Evolutionary conservation across 768 basidiomycete genomes (phyloP).

Genomic region (Asterophora parasitica): DNA sequence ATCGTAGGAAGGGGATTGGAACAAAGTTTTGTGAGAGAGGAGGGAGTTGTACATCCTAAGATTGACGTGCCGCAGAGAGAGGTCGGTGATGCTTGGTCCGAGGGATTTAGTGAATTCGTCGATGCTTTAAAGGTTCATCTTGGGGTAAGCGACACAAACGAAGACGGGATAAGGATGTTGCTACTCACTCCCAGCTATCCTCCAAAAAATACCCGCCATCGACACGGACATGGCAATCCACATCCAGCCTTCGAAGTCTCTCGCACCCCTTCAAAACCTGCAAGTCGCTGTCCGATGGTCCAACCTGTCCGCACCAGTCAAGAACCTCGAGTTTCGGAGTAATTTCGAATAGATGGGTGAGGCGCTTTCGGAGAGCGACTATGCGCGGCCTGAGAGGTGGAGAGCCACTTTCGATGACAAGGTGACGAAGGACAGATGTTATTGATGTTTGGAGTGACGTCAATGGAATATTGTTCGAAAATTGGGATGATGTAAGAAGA

Average conservation of each 20-base stretch:
- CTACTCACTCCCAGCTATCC: too few species aligned
- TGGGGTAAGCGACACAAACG: too few species aligned
- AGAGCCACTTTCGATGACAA: neutral
- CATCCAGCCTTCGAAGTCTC: slow-evolving; percentile 5
- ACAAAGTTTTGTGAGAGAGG: neutral
- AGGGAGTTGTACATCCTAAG: slow-evolving; percentile 5
- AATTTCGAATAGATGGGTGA: slow-evolving; percentile 8
- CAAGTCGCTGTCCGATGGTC: slow-evolving; percentile 4
- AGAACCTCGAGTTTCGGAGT: slow-evolving; percentile 8
- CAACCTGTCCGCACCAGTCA: slow-evolving; percentile 13
- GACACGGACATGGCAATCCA: slow-evolving; percentile 6
- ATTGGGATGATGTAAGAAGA: neutral
- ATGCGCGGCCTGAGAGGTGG: neutral
- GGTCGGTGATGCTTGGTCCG: slow-evolving; percentile 9
- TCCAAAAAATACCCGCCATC: too few species aligned
- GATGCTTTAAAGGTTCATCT: neutral
- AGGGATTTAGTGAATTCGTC: slow-evolving; percentile 8
- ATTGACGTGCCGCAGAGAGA: slow-evolving; percentile 11
- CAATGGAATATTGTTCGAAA: neutral
- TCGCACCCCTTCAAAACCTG: slow-evolving; percentile 2
- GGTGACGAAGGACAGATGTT: neutral
- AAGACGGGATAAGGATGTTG: neutral
- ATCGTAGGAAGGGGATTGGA: slow-evolving; percentile 5
- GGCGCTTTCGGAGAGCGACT: neutral
- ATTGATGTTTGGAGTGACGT: neutral